Base-by-base conservation (phyloP, 1,139 yeast genomes). In the Pneumocystis jirovecii region DNA sequence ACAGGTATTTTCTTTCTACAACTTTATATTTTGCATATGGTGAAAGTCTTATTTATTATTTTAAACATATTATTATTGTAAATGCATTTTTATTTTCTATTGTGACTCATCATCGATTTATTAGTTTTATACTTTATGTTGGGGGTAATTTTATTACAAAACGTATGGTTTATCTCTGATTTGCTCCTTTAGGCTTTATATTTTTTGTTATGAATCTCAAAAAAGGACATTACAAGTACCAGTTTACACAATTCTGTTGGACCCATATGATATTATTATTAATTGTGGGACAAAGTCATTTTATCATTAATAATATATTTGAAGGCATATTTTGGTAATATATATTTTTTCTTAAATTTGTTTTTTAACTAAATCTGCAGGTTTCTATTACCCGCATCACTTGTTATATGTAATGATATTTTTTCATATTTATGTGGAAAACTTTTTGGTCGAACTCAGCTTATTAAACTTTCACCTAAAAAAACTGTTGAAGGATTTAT, bases 351-450 rank as follows among this genome's bases (percentile, higher is more conserved):
- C 31, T 3, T 25, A 15, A 21, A 29, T 15, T 10, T 42, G 12
- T 60, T 21, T 31, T 31, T 40, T 59, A 37, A 59, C n/a, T 15
- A 15, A 40, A 40, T 6, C 7, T 39, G 10, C 25, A 60, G 61
- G 61, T 42, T 67, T 63, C 79, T 93, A 68, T 81, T 93, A 66
- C 98, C 99, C 1, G 89, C 89, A 67, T 85, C 95, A 3, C 80
- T 93, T 72, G 99, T 93, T 63, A 89, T 93, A 71, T 88, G 90
- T 66, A 93, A 93, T 75, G 99, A 93, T 74, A 90, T 91, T 65
- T 91, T 90, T 80, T 98, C 99, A 45, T 93, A 93, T 74, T 80
- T 93, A 67, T 93, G 97, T 78, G 99, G 99, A 64, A 93, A 93
- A 70, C 89, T 97, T 1, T 90, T 93, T 77, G 99, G 99, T 64